Evolutionary conservation across 345 rosid genomes (phyloP), one percentile per base, ranked within the genome.

Genomic region (Capsella bursapastoris): DNA sequence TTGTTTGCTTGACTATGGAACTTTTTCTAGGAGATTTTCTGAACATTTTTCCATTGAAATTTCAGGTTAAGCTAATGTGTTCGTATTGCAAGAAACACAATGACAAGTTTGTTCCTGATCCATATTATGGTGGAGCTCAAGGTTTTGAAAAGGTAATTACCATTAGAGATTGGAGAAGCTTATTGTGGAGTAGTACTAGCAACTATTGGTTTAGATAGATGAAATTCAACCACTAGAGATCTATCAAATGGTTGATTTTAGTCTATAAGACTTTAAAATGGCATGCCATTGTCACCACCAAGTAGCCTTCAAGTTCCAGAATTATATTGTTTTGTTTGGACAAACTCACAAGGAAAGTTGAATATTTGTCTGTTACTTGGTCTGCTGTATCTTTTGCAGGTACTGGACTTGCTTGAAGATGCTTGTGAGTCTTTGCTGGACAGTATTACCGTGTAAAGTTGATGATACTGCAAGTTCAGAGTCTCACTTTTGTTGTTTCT

Each of bases 61-160:
- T 78, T 80, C 90, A 94, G 98, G 97, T 95, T 71, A 87, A 78
- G 77, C 76, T 90, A 27, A 90, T 91, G 97, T 91, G 99, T 81
- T 88, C 93, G 0, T 95, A 88, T 67, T 95, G 93, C 78, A 91
- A 91, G 92, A 90, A 87, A 64, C 96, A 91, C 31, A 79, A 80
- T 29, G 97, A 90, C 66, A 87, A 84, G 5, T 90, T 86, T 78
- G 97, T 95, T 18, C 97, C 99, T 0, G 97, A 95, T 76, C 97
- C 97, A 11, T 95, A 91, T 65, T 89, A 85, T 50, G 97, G 97
- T 55, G 99, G 99, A 72, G 82, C 95, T 12, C 92, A 90, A 81
- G 96, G 97, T 71, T 95, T 95, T 68, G 97, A 91, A 81, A 95
- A 87, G 97, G 97, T 95, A 85, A 64, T 38, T 8, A 57, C 8